Conservation (phyloP, 345 rosid species). For the Eucalyptus urophylla region DNA sequence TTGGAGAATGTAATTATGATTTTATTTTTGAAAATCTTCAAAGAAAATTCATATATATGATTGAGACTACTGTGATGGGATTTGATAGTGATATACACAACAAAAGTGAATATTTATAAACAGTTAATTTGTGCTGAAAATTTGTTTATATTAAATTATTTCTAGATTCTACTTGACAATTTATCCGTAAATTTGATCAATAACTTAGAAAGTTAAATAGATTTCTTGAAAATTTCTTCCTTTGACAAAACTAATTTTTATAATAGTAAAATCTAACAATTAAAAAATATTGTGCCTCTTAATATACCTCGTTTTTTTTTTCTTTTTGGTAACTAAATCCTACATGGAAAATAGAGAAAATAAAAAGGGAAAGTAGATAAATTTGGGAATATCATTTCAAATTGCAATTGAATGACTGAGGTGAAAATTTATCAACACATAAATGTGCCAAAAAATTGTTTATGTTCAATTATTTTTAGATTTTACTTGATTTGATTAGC, state of each 20-base stretch:
- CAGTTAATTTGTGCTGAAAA: neutral
- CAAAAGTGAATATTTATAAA: neutral
- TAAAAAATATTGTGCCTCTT: too few species aligned
- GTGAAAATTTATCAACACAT: neutral
- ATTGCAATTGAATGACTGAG: neutral
- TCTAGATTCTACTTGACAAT: neutral
- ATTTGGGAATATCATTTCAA: too few species aligned
- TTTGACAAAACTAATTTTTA: too few species aligned
- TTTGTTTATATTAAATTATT: too few species aligned
- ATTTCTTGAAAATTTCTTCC: too few species aligned
- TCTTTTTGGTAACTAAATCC: neutral
- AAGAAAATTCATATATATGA: neutral
- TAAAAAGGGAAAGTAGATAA: neutral
- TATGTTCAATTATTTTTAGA: too few species aligned
- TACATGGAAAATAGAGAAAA: neutral
- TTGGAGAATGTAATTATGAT: neutral
- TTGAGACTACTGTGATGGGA: neutral
- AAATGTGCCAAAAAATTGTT: neutral
- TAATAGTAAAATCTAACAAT: neutral
- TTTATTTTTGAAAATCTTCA: neutral
- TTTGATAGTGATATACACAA: neutral
- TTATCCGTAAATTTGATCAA: neutral
- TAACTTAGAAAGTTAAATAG: too few species aligned
- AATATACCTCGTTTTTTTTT: too few species aligned
- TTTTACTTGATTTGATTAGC: neutral